Conservation (phyloP, 2,329 filamentous ascomycete species). For the Calonectria hawksworthii region DNA sequence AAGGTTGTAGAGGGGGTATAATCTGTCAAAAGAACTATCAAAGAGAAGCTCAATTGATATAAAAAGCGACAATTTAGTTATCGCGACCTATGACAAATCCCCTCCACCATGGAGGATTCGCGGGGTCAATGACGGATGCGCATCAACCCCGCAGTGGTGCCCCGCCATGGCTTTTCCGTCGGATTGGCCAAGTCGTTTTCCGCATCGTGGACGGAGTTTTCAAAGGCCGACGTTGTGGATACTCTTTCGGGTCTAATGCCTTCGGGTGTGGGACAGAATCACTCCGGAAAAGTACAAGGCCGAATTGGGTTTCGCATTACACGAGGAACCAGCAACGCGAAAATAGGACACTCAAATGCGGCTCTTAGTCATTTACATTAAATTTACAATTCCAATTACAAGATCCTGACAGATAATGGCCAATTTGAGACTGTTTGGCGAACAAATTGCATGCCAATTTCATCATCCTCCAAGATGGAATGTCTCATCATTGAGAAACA, state of each 20-base stretch:
- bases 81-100: slow-evolving; percentile 1
- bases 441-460: too few relatives aligned
- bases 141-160: background rate
- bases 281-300: background rate
- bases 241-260: background rate
- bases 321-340: too few relatives aligned
- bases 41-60: slow-evolving; percentile 26
- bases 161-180: slow-evolving; percentile 27
- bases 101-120: background rate
- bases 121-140: slow-evolving; percentile 3
- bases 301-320: background rate
- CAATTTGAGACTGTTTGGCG: background rate
- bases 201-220: background rate
- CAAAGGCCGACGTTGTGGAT: background rate
- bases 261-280: background rate
- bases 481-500: slow-evolving; percentile 39
- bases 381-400: background rate
- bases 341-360: background rate
- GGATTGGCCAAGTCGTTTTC: background rate
- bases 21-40: background rate
- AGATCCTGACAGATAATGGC: background rate
- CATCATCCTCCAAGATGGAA: slow-evolving; percentile 23
- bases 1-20: background rate
- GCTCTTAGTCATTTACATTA: background rate
- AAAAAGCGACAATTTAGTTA: slow-evolving; percentile 12